Evolutionary conservation across 225 moss, liverwort and hornwort species (phyloP).

Genomic region (Polytrichum formosum): DNA sequence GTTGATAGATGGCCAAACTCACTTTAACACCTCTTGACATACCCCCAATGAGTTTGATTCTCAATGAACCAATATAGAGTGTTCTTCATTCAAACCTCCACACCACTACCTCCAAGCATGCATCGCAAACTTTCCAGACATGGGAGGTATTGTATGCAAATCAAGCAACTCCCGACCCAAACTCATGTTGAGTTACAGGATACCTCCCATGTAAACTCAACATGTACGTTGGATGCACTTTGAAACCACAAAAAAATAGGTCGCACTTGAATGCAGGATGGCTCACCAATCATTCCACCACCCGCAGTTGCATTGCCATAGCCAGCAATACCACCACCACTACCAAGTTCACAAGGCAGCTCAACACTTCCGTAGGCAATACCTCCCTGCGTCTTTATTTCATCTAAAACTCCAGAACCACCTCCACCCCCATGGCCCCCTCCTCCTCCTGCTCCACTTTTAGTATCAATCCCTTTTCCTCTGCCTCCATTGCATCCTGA

Average conservation of each 20-base stretch:
- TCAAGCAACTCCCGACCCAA: too few relatives aligned
- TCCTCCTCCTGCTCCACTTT: slow-evolving; percentile 74
- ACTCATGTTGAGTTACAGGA: too few relatives aligned
- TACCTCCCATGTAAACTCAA: too few relatives aligned
- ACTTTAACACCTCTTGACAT: too few relatives aligned
- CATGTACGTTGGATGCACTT: too few relatives aligned
- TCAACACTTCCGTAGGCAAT: slow-evolving; percentile 56
- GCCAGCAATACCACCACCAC: slow-evolving; percentile 85
- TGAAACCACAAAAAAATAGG: neutral
- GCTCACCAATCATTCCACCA: slow-evolving; percentile 83
- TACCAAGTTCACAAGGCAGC: slow-evolving; percentile 90
- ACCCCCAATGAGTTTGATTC: too few relatives aligned
- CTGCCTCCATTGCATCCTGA: slow-evolving; percentile 50
- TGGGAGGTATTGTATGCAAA: too few relatives aligned
- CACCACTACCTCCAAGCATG: too few relatives aligned
- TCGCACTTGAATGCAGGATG: neutral
- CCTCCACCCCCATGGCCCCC: slow-evolving; percentile 92
- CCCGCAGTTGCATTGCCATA: slow-evolving; percentile 62
- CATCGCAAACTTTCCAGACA: too few relatives aligned
- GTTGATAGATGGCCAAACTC: too few relatives aligned
- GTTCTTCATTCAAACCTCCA: too few relatives aligned
- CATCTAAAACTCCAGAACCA: slow-evolving; percentile 55
- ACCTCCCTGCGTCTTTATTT: slow-evolving; percentile 63
- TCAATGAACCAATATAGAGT: too few relatives aligned
- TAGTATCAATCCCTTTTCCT: slow-evolving; percentile 56